Base-by-base conservation (phyloP, 352 stramenopile genomes). In the Phytophthora kernoviae region DNA sequence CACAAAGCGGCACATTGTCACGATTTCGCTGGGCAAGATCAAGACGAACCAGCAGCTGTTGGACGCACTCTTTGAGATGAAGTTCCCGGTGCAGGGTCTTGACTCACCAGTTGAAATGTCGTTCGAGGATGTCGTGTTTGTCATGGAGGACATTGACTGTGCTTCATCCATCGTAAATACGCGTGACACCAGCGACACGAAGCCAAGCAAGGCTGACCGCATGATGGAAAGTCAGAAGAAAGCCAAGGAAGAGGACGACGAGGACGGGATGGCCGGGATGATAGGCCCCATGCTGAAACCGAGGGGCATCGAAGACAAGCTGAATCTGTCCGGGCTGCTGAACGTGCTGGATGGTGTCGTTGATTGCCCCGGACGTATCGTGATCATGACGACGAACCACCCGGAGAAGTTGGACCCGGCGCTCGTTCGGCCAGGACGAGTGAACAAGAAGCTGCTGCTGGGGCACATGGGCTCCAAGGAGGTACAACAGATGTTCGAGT, bases 351-450 rank as follows among this genome's bases (percentile, higher is more conserved):
- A 98, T 62, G 93, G 91, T 3, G 83, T 98, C 6, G 90, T 97
- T 18, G 90, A 98, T 58, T 91, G 75, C 17, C 85, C 87, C 17
- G 90, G 84, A 0, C 82, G 90, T 41, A 98, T 98, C 54, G 75
- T 98, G 1, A 91, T 98, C 68, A 96, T 97, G 84, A 97, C 93
- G 9, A 96, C 88, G 14, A 98, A 98, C 69, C 87, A 97, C 62
- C 93, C 90, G 10, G 93, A 98, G 68, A 93, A 90, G 51, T 79
- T 98, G n/a, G 93, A 98, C 64, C 76, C 87, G 7, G 93, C 93
- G 22, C 79, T 98, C 4, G 87, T 98, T 5, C 84, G 93, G 4
- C 93, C 93, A 1, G 93, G 91, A 0, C 84, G 91, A 34, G 85
- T 98, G 18, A 94, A 97, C 70, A 91, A 92, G 73, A 91, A 93